Percentiles rank a stretch among this genome's conserved stretches.
Conservation (phyloP, 768 basidiomycete genomes). For the Scleroderma citrinum region DNA sequence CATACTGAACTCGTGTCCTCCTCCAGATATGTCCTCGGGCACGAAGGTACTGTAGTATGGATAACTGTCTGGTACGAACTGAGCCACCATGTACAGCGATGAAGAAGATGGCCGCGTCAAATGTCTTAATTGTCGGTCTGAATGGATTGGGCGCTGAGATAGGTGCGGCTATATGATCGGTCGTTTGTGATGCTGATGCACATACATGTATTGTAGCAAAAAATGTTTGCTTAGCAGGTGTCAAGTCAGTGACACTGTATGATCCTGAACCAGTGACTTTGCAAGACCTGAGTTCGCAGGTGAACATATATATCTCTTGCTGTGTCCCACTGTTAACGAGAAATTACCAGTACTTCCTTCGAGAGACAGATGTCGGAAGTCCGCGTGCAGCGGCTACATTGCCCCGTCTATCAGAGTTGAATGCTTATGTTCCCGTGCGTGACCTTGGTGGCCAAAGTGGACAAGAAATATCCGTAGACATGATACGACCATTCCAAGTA, state of each 20-base stretch:
- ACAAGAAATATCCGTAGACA: constrained; percentile 70
- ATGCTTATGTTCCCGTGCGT: constrained; percentile 92
- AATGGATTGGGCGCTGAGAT: constrained; percentile 95
- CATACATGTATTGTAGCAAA: constrained; percentile 51
- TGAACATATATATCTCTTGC: constrained; percentile 24
- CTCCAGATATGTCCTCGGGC: constrained; percentile 85
- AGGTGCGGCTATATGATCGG: constrained; percentile 40
- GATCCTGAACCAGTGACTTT: constrained; percentile 86
- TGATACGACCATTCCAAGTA: constrained; percentile 87
- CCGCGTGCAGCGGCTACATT: constrained; percentile 80
- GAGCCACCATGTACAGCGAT: constrained; percentile 60
- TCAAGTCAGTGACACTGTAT: constrained; percentile 93
- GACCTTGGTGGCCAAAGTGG: constrained; percentile 75
- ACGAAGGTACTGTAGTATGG: constrained; percentile 64
- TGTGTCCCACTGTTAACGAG: background rate
- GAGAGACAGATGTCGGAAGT: constrained; percentile 81
- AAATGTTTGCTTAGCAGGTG: constrained; percentile 91
- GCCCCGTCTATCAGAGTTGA: constrained; percentile 89
- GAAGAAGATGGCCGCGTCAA: constrained; percentile 97
- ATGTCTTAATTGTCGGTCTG: constrained; percentile 88
- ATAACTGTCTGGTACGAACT: constrained; percentile 6
- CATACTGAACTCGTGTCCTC: constrained; percentile 12
- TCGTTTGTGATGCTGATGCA: constrained; percentile 5
- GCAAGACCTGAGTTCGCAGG: constrained; percentile 93
- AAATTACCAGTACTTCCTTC: constrained; percentile 79